Conservation (phyloP, 768 basidiomycete species). For the Kwoniella sp. region DNA sequence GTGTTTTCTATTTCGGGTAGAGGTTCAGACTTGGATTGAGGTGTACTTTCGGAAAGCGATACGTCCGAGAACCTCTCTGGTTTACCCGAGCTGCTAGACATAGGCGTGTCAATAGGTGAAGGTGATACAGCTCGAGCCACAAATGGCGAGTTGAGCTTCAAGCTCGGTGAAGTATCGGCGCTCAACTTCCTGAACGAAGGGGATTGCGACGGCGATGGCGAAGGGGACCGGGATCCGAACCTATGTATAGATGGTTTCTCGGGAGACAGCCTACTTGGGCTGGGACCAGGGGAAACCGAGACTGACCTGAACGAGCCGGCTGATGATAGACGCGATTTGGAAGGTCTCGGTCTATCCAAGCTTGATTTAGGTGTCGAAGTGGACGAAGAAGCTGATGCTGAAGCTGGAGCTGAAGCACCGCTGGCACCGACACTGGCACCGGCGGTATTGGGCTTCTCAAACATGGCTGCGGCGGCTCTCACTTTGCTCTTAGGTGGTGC, state of each 20-base stretch:
- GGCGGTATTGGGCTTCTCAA: constrained; percentile 15
- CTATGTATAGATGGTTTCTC: neutral
- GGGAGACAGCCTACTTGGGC: constrained; percentile 3
- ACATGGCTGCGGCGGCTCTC: constrained; percentile 43
- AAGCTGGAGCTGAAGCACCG: too few relatives aligned
- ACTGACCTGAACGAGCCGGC: constrained; percentile 17
- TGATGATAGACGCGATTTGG: constrained; percentile 2
- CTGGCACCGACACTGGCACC: neutral
- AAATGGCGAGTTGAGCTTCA: constrained; percentile 12
- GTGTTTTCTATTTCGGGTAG: neutral
- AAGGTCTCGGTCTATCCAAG: constrained; percentile 7
- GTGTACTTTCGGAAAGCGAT: constrained; percentile 10
- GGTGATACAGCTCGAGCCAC: constrained; percentile 1
- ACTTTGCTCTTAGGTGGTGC: constrained; percentile 22
- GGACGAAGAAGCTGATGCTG: too few relatives aligned
- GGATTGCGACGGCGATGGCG: neutral
- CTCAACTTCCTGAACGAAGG: neutral
- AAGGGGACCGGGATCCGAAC: neutral
- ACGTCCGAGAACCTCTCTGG: constrained; percentile 24
- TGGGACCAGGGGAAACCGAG: constrained; percentile 3
- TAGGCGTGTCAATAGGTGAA: constrained; percentile 4
- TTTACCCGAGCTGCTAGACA: neutral
- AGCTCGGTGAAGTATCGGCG: neutral
- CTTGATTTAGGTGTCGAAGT: constrained; percentile 5
- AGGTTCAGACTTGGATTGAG: neutral